Evolutionary conservation across 345 rosid genomes (phyloP).

Genomic region (Eucalyptus regnans): DNA sequence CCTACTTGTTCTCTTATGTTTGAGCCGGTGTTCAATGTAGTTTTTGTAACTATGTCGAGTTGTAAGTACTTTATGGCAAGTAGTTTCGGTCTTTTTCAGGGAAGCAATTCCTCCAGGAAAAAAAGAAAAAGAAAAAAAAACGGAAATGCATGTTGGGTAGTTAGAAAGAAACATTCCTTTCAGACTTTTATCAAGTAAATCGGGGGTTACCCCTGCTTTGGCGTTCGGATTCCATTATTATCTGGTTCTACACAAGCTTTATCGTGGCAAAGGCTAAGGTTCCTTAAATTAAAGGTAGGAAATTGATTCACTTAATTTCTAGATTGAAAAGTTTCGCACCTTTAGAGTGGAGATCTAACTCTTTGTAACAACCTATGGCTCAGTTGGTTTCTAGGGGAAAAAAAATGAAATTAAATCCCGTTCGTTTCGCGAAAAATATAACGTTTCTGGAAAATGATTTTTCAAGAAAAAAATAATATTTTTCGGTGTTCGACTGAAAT

Average conservation of each 20-base stretch:
- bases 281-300: not conserved
- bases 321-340: not conserved
- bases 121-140: too few species aligned
- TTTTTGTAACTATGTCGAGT: not conserved
- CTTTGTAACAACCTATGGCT: not conserved
- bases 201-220: not conserved
- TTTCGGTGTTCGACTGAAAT: rapidly evolving
- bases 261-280: not conserved
- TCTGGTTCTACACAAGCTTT: not conserved
- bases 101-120: not conserved
- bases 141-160: not conserved
- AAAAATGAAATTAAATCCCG: not conserved
- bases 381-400: not conserved
- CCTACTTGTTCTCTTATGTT: not conserved
- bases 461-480: too few species aligned
- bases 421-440: too few species aligned
- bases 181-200: not conserved
- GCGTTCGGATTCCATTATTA: not conserved
- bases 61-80: not conserved
- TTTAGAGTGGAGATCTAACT: not conserved
- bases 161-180: not conserved
- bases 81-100: not conserved
- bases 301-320: not conserved
- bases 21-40: not conserved
- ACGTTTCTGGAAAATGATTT: rapidly evolving